Evolutionary conservation across 2,329 filamentous ascomycete species (phyloP).

Genomic region (Colletotrichum nymphaeae): DNA sequence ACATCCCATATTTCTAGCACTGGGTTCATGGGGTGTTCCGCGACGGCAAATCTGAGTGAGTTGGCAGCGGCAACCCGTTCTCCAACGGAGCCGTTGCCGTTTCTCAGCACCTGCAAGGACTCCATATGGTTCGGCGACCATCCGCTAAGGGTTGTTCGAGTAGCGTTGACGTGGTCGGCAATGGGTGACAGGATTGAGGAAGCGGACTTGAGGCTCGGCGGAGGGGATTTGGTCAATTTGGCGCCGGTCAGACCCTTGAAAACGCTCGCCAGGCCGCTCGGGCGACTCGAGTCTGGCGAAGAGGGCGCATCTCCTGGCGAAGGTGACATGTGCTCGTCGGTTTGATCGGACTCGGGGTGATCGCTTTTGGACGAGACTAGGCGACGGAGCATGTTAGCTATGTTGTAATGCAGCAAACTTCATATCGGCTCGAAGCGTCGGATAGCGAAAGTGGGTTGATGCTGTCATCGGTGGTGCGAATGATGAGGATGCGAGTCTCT

Average conservation of each 20-base stretch:
- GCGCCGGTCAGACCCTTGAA: constrained; percentile 71
- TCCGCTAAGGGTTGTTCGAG: constrained; percentile 51
- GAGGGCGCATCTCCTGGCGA: constrained; percentile 67
- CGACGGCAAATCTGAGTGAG: constrained; percentile 65
- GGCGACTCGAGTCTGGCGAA: constrained; percentile 65
- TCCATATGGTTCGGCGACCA: constrained; percentile 65
- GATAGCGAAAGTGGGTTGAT: not conserved
- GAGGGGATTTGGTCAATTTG: constrained; percentile 64
- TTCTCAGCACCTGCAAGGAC: constrained; percentile 64
- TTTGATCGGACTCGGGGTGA: constrained; percentile 20
- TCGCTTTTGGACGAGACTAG: constrained; percentile 21
- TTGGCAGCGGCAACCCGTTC: constrained; percentile 69
- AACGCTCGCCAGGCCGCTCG: constrained; percentile 70
- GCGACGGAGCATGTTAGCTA: constrained; percentile 36
- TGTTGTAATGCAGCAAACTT: constrained; percentile 7
- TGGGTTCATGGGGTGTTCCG: constrained; percentile 69
- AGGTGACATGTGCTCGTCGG: constrained; percentile 68
- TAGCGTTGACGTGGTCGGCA: constrained; percentile 58
- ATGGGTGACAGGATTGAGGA: constrained; percentile 50
- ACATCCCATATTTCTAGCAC: constrained; percentile 74
- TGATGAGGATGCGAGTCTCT: constrained; percentile 13
- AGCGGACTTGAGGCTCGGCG: constrained; percentile 54
- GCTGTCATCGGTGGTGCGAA: constrained; percentile 17
- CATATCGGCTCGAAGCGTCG: constrained; percentile 19
- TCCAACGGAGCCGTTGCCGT: constrained; percentile 54